Evolutionary conservation across 2,329 filamentous ascomycete genomes (phyloP), one percentile per base, ranked within the genome.

Genomic region (Cladosporium sp.): DNA sequence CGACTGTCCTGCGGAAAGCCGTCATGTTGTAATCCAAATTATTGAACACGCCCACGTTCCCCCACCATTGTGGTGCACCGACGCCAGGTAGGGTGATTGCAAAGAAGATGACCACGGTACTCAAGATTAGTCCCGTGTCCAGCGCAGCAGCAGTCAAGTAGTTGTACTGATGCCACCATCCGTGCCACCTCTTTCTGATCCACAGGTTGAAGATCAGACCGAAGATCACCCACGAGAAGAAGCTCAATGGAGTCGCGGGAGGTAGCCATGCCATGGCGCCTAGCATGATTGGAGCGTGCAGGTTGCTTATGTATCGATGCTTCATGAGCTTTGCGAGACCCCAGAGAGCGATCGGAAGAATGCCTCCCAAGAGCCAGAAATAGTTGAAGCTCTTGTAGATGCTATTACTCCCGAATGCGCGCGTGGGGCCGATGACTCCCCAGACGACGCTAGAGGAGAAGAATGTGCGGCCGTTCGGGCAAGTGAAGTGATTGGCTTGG

Each of bases 111-210:
- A 93, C 82, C 9, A 95, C 85, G 35, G 94, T 86, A 25, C 89
- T 89, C 66, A 92, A 89, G 0, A 91, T 90, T 19, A 95, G 77
- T 0, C 90, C 90, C 1, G 88, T 91, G 70, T 95, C 91, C 56
- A 95, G 78, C 1, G 89, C 91, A 0, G 90, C 90, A 58, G 87
- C 90, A 53, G 95, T 77, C 3, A 90, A 92, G 89, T 95, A 94
- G 39, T 89, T 93, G 71, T 95, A 95, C 73, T 95, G 94, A 48
- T 84, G 85, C 91, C 91, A 95, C 91, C 91, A 96, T 1, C 83
- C 85, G 28, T 78, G 79, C 24, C 84, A 87, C 20, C 87, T 79
- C 35, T 83, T 83, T 69, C 86, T 85, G 67, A 95, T 81, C 60
- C 87, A 73, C 70, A 87, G 85, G 71, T 95, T 95, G 79, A 96